phyloP scores from a whole-genome alignment of 768 basidiomycete genomes.

The Suillus bovinus region DNA sequence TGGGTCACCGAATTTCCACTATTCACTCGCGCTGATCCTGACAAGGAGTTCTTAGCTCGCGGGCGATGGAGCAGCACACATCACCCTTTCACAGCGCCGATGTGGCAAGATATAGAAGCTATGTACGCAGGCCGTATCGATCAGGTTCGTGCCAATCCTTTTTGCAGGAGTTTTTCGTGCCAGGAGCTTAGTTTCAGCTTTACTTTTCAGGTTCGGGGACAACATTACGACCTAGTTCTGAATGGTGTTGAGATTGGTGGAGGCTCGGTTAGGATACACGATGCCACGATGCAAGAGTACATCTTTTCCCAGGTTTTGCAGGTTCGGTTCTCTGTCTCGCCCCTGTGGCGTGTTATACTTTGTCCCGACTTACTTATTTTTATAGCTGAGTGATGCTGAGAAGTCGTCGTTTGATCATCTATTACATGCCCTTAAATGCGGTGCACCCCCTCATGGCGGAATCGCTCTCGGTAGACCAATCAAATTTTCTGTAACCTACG shows the following conservation, averaged over 20 bases:
- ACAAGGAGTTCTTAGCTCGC: constrained; percentile 83
- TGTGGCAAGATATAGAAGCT: constrained; percentile 82
- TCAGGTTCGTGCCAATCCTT: constrained; percentile 37
- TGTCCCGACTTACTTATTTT: constrained; percentile 13
- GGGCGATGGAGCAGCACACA: constrained; percentile 93
- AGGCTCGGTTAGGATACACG: constrained; percentile 91
- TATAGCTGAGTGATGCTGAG: constrained; percentile 72
- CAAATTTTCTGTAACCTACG: constrained; percentile 17
- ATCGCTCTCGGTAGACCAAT: constrained; percentile 76
- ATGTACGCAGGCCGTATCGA: constrained; percentile 72
- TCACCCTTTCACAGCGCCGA: constrained; percentile 96
- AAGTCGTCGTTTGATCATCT: constrained; percentile 79
- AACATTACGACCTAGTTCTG: constrained; percentile 94
- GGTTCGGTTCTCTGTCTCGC: constrained; percentile 43
- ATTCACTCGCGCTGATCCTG: constrained; percentile 82
- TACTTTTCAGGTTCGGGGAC: constrained; percentile 73
- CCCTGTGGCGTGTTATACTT: constrained; percentile 13
- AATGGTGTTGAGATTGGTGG: constrained; percentile 95
- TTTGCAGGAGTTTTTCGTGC: background rate
- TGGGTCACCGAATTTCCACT: constrained; percentile 98
- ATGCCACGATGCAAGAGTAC: constrained; percentile 82
- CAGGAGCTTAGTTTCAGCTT: constrained; percentile 11
- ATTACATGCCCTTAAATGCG: constrained; percentile 81
- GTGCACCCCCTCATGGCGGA: constrained; percentile 95
- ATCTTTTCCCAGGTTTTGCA: constrained; percentile 76